Base-by-base conservation (phyloP, 495 filamentous ascomycete species). In the Hyaloscypha variabilis region DNA sequence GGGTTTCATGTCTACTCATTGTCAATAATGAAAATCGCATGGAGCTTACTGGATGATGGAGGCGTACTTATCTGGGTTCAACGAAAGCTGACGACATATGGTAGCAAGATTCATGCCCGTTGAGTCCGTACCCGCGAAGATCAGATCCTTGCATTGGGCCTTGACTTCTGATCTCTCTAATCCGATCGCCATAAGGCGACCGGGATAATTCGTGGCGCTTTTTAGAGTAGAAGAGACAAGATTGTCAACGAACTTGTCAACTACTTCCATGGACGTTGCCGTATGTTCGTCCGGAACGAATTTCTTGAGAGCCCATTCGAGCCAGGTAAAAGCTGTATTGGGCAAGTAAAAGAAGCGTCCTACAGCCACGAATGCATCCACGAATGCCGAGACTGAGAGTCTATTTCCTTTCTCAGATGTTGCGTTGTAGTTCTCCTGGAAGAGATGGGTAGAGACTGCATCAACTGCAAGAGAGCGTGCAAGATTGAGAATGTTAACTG, bases 281-380 rank as follows among this genome's bases (percentile, higher is more conserved):
- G 72, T 72, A 8, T 69, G 64, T 29, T 75, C 58, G 26, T 75
- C 71, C 13, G 76, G 62, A 0, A 64, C 65, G 17, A 72, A 60
- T 29, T 67, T 73, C 24, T 75, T 73, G 11, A 73, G 59, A 8
- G 68, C 53, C 64, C 69, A 68, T 29, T 82, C 75, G 2, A 81
- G 8, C n/a, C 71, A 64, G 10, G 75, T 69, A 57, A 79, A 80
- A 8, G 77, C 54, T 49, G 57, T 68, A 23, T 72, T 75, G 0
- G 78, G 77, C 6, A 82, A 46, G 67, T 79, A 78, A 68, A 82
- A 82, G 63, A 83, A 82, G 0, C 81, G 71, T 3, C 81, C 81
- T 2, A 83, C 75, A 10, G 80, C 79, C 2, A 83, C 82, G 71
- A 81, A 82, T 6, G 78, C 70, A 68, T 78, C 75, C 57, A 79